Evolutionary conservation across 2,329 filamentous ascomycete genomes (phyloP).

Genomic region (Sporothrix globosa): DNA sequence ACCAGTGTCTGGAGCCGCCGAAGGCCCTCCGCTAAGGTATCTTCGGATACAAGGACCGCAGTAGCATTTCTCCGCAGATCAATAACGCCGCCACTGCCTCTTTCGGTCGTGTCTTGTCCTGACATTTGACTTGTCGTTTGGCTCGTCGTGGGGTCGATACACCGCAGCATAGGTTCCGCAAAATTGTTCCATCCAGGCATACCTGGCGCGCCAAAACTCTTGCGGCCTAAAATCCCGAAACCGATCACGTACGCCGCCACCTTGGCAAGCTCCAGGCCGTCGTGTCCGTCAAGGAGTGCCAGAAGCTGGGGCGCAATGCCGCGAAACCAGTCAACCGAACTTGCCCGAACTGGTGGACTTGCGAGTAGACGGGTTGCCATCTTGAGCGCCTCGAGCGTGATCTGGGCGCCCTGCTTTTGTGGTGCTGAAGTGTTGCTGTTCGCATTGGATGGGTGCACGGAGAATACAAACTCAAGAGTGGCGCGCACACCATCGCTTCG

Average conservation of each 20-base stretch:
- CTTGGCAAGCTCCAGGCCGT: conserved; percentile 60
- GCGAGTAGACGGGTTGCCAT: conserved; percentile 66
- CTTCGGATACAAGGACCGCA: conserved; percentile 51
- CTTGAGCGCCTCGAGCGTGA: conserved; percentile 69
- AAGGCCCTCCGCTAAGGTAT: conserved; percentile 56
- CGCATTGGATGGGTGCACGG: conserved; percentile 63
- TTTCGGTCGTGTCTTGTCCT: conserved; percentile 40
- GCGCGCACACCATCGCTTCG: conserved; percentile 66
- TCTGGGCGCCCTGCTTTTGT: conserved; percentile 62
- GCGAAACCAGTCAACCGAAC: conserved; percentile 62
- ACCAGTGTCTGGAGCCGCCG: conserved; percentile 60
- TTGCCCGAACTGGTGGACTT: conserved; percentile 58
- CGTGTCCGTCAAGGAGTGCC: conserved; percentile 62
- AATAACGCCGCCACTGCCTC: conserved; percentile 49
- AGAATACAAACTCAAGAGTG: conserved; percentile 71
- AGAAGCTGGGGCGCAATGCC: conserved; percentile 65
- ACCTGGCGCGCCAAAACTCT: conserved; percentile 65
- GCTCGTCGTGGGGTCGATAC: conserved; percentile 51
- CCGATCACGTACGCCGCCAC: conserved; percentile 66
- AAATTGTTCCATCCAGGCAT: conserved; percentile 65
- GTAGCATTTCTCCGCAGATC: conserved; percentile 48
- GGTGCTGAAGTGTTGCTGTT: conserved; percentile 42
- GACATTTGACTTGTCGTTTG: background rate
- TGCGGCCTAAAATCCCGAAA: conserved; percentile 68
- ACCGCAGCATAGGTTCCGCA: conserved; percentile 59